Conservation (phyloP, 1,139 yeast species). For the Sugiyamaella xylanicola region DNA sequence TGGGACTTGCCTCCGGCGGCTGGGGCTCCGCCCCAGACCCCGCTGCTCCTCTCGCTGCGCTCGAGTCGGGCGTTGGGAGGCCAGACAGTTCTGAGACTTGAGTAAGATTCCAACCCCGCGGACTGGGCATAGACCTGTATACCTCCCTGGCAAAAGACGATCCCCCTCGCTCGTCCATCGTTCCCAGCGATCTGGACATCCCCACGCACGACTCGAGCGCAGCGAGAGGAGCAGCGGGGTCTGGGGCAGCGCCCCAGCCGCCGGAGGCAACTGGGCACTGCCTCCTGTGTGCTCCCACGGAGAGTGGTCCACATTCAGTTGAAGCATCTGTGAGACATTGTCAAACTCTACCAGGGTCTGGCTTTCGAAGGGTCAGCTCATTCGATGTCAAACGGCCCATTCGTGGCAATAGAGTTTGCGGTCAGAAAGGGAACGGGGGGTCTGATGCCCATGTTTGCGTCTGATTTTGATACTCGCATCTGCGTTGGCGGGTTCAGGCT, state of each 20-base stretch:
- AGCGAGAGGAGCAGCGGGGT: too few relatives aligned
- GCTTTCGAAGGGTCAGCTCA: background rate
- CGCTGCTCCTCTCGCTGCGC: background rate
- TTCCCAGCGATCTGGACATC: too few relatives aligned
- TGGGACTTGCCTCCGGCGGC: background rate
- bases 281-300: background rate
- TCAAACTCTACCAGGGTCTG: background rate
- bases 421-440: background rate
- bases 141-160: too few relatives aligned
- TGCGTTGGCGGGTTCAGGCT: background rate
- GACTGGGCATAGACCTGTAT: too few relatives aligned
- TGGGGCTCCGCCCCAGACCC: background rate
- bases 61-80: background rate
- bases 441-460: background rate
- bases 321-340: background rate
- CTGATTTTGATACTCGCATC: background rate
- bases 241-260: too few relatives aligned
- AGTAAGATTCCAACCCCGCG: too few relatives aligned
- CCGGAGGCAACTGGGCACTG: too few relatives aligned
- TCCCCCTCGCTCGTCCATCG: too few relatives aligned
- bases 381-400: background rate
- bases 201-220: too few relatives aligned
- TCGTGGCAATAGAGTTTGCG: background rate
- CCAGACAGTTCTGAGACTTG: too few relatives aligned
- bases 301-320: background rate